A percentile compares a stretch with the other conserved stretches of the same genome.
phyloP scores from a whole-genome alignment of 768 basidiomycete species.

The Suillus clintonianus region DNA sequence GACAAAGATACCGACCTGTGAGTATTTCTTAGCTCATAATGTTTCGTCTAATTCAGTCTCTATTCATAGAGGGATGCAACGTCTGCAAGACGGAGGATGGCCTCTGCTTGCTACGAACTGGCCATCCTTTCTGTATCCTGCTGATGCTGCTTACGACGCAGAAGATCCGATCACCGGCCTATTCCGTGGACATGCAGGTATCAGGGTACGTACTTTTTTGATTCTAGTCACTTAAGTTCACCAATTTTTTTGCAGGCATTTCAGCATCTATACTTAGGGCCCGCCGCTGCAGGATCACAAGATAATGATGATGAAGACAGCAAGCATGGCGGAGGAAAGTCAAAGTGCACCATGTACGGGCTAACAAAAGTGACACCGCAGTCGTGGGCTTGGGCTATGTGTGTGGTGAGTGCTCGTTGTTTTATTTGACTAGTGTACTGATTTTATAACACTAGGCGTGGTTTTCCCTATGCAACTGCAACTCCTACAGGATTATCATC shows the following conservation, averaged over 20 bases:
- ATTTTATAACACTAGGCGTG: neutral
- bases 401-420: neutral
- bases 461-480: neutral
- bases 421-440: neutral
- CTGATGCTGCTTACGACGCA: neutral
- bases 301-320: neutral
- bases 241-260: neutral
- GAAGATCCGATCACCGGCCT: neutral
- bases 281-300: neutral
- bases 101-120: neutral
- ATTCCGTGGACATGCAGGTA: neutral
- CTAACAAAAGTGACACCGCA: neutral
- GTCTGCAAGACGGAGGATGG: constrained; percentile 3
- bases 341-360: neutral
- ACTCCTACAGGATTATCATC: neutral
- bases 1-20: neutral
- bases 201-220: neutral
- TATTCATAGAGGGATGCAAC: neutral
- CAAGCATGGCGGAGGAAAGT: neutral
- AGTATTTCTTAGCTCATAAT: neutral
- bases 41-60: neutral
- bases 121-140: constrained; percentile 1
- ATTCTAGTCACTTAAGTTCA: neutral
- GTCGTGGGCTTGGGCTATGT: neutral
- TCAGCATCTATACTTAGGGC: constrained; percentile 4